phyloP scores from a whole-genome alignment of 805 yeast species.

The Saccharomycopsis guyanensis region DNA sequence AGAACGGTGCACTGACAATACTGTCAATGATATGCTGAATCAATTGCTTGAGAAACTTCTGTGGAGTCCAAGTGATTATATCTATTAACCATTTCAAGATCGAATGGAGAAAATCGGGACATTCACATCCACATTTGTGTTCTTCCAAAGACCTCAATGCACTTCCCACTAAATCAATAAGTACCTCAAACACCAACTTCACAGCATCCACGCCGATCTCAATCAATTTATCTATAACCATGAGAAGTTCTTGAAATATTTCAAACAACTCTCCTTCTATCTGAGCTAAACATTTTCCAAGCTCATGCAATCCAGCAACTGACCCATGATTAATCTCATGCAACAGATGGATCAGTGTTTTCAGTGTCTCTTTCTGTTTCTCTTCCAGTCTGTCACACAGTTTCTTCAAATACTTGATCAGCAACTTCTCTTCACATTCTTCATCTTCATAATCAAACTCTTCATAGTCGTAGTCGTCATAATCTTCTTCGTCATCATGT shows the following conservation, averaged over 20 bases:
- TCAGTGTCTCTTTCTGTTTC: slow-evolving; percentile 5
- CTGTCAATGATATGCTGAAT: slow-evolving; percentile 12
- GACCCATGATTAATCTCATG: slow-evolving; percentile 6
- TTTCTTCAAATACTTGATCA: slow-evolving; percentile 8
- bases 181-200: slow-evolving; percentile 10
- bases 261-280: slow-evolving; percentile 15
- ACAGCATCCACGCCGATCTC: slow-evolving; percentile 13
- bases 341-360: not conserved
- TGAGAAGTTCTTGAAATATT: slow-evolving; percentile 11
- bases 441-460: too few relatives aligned
- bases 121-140: slow-evolving; percentile 15
- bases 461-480: slow-evolving; percentile 1
- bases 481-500: too few relatives aligned
- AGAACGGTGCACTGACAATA: slow-evolving; percentile 5
- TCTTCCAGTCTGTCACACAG: slow-evolving; percentile 9
- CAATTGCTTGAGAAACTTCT: slow-evolving; percentile 9
- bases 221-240: slow-evolving; percentile 14
- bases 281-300: slow-evolving; percentile 6
- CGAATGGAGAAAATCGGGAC: slow-evolving; percentile 14
- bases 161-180: slow-evolving; percentile 11
- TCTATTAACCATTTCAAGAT: slow-evolving; percentile 8
- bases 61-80: slow-evolving; percentile 16
- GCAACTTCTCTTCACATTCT: slow-evolving; percentile 8
- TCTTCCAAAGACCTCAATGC: slow-evolving; percentile 13
- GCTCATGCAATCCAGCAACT: slow-evolving; percentile 3